Evolutionary conservation across 2,329 filamentous ascomycete species (phyloP), one percentile per base, ranked within the genome.

Genomic region (Neonectria hederae): DNA sequence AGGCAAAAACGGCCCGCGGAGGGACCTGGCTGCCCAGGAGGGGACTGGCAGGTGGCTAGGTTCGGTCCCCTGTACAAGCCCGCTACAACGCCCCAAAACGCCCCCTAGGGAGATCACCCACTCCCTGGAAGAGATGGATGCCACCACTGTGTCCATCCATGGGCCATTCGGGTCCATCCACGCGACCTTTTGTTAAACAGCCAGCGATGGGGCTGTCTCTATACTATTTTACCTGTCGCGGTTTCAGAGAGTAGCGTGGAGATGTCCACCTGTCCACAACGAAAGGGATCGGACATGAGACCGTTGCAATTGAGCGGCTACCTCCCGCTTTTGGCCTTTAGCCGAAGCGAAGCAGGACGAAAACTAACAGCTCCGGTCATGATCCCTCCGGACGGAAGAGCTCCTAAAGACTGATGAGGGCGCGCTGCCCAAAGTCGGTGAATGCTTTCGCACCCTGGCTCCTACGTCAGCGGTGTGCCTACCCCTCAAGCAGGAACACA

Each of bases 201-300:
- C 58, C 42, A 56, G 59, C 55, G 46, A 61, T 60, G 59, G 55
- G 53, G 35, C 42, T 52, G 68, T 64, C 52, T 65, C 67, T 55
- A 65, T 69, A 71, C 13, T 35, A 38, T 35, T 56, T 56, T 52
- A 52, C 52, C 19, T 56, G 51, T 46, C 60, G 51, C 52, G 54
- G 24, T 30, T 38, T n/a, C 35, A 38, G 4, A 8, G 14, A 8
- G 35, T 30, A 49, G 51, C 54, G 28, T 46, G 55, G 55, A 63
- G 24, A 59, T 43, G 56, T 59, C 40, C 30, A 62, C 57, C 53
- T 62, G 54, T 54, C 62, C 62, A 62, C 55, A 55, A 45, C 58
- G 52, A 52, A 35, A 59, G 48, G 45, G 51, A 54, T 38, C 30
- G 30, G n/a, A 54, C 19, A 65, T 56, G 54, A 58, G 40, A 42